Base-by-base conservation (phyloP, 2,329 filamentous ascomycete genomes). In the Furcasterigmium sp. region DNA sequence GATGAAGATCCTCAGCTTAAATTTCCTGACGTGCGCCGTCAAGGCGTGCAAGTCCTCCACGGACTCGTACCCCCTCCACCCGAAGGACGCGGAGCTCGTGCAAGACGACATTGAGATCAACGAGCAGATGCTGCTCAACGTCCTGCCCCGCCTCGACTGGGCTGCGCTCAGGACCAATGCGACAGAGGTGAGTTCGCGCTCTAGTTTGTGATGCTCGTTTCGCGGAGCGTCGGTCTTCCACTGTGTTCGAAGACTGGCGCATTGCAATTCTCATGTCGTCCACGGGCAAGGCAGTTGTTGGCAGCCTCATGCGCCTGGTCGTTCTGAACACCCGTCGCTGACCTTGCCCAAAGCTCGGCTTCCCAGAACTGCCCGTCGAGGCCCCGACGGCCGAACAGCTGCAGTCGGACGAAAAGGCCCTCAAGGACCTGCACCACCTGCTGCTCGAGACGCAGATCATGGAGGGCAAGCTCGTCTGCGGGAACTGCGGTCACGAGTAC, bases 1-100 rank as follows among this genome's bases (percentile, higher is more conserved):
- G 44, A 98, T 98, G 93, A 97, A 97, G 67, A 74, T 97, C 50
- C 80, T 97, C 41, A 96, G 90, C 48, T 84, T 95, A 57, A 97
- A 97, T 69, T 98, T 98, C 68, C 74, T 97, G 52, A 93, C 89
- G 57, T 98, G 93, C 74, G 91, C 93, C 49, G 86, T 94, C 61
- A 97, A 96, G 75, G 76, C 86, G 44, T 98, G 93, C 84, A 95
- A 94, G 69, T 78, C 82, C 45, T 83, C 84, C 25, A 73, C 84
- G 6, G 70, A 78, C 41, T 88, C 89, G 19, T 97, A 94, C 60
- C 93, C 93, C 3, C 77, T 98, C 14, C 93, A 97, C 64, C 91
- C 93, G 44, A 85, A 85, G 57, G 90, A 97, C 57, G 91, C 88
- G 41, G 90, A 95, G 63, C 82, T 98, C 19, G 90, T 91, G 53